Conservation (phyloP, 1,284 basidiomycete genomes). For the Puccinia brachypodii region DNA sequence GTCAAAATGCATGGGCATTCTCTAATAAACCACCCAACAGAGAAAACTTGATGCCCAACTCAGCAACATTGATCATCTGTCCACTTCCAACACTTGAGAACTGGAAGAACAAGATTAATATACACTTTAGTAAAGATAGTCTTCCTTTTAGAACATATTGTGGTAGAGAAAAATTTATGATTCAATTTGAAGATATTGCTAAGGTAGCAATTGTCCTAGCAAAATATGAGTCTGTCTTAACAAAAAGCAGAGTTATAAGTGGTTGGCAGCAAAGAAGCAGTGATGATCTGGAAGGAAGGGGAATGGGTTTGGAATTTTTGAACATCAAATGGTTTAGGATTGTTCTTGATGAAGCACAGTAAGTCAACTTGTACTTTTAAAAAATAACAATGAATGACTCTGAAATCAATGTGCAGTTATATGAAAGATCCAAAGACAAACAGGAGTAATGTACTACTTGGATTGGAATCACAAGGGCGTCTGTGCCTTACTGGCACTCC, state of each 20-base stretch:
- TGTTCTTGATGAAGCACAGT: conserved; percentile 98
- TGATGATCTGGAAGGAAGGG: background rate
- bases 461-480: conserved; percentile 86
- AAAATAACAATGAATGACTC: conserved; percentile 60
- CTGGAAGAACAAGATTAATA: conserved; percentile 8
- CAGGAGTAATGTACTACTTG: conserved; percentile 88
- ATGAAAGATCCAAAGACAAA: no score
- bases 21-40: background rate
- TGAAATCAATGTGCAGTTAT: conserved; percentile 89
- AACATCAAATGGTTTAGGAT: conserved; percentile 94
- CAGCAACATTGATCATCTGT: background rate
- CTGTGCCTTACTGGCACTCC: conserved; percentile 95
- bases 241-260: background rate
- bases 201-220: background rate
- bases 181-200: background rate
- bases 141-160: background rate
- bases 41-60: background rate
- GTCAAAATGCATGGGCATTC: background rate
- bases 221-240: background rate
- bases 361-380: conserved; percentile 57
- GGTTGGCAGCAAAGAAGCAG: background rate
- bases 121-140: background rate
- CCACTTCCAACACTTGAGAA: background rate
- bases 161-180: background rate
- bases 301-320: background rate